Evolutionary conservation across 2,329 filamentous ascomycete genomes (phyloP), one percentile per base, ranked within the genome.

Genomic region (Curvularia verruculosa): DNA sequence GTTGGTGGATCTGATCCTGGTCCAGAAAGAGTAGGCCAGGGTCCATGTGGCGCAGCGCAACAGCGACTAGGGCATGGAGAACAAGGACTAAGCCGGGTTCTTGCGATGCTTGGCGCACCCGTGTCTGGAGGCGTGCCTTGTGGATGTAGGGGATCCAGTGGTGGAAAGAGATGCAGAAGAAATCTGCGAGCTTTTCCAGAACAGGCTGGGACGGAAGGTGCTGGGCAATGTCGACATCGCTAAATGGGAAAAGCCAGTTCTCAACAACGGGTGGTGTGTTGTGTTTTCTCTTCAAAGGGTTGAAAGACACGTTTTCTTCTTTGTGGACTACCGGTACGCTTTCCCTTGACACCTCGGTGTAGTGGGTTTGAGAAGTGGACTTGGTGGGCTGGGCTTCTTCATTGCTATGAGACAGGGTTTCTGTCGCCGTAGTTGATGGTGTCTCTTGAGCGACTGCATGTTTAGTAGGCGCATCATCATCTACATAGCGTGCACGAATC

Each of bases 91-190:
- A 56, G 0, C 61, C 57, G 18, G 60, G 49, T 31, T 64, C 58
- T 36, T 58, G 62, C 5, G 56, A 36, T 1, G 59, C 58, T 44
- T 68, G 56, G 12, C 53, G 58, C 9, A 72, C 69, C 23, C 62
- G 64, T 4, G 57, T 64, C 28, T 67, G 69, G 3, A 74, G 59
- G n/a, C 70, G 55, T 24, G 68, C 49, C 50, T 74, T 74, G 56
- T 74, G 71, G 1, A 73, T 52, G 29, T 71, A 73, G 1, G 72
- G 72, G 8, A 74, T 71, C 72, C 72, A 74, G 43, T 74, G 72
- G 55, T 74, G 72, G n/a, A 73, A 73, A 0, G 72, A 71, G 9
- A 63, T 54, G 26, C 68, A 73, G 29, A 73, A 74, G 39, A 69
- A 73, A 26, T 73, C 68, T 3, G 61, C 68, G 7, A 73, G 51